Base-by-base conservation (phyloP, 441 rosid genomes). In the Pelargonium exstipulatum region DNA sequence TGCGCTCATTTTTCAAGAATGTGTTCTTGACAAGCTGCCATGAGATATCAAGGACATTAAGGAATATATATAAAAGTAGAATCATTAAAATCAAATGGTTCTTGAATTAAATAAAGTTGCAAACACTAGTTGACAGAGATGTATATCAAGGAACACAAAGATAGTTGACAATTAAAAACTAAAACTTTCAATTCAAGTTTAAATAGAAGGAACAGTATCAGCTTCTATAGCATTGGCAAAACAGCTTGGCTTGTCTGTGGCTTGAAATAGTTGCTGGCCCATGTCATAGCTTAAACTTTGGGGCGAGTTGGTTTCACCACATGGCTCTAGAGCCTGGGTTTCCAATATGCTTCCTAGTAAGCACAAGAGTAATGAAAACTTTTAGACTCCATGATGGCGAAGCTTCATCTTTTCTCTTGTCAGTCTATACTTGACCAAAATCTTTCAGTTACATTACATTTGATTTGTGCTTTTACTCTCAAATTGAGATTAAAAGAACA, bases 1-100 rank as follows among this genome's bases (percentile, higher is more conserved):
- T 70, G 49, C 70, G 69, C 55, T 74, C 80, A 49, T 74, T 72
- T 68, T 45, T 77, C 14, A 80, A 71, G 49, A 77, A 72, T 18
- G 75, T 65, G 45, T 69, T 80, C 73, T 69, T 74, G 63, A 72
- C 79, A 66, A 80, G 81, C 81, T 80, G 77, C 70, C 72, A 80
- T 24, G 20, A 20, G 35, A 46, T 58, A 62, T 62, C 26, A 64
- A 65, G 20, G 60, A 48, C n/a, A 48, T 18, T 65, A 68, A 51
- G 63, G 22, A 45, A 67, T 20, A 69, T 17, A 69, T 17, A 43
- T 43, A 17, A 58, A 40, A 61, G 17, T 24, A 5, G 42, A 13
- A 62, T 37, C 46, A 16, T 43, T 5, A 61, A 16, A 69, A 65
- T 20, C 24, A 5, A 62, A 20, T 49, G 43, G 24, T 22, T 16